Evolutionary conservation across 1,139 yeast genomes (phyloP).

Genomic region (Yamadazyma mexicana): DNA sequence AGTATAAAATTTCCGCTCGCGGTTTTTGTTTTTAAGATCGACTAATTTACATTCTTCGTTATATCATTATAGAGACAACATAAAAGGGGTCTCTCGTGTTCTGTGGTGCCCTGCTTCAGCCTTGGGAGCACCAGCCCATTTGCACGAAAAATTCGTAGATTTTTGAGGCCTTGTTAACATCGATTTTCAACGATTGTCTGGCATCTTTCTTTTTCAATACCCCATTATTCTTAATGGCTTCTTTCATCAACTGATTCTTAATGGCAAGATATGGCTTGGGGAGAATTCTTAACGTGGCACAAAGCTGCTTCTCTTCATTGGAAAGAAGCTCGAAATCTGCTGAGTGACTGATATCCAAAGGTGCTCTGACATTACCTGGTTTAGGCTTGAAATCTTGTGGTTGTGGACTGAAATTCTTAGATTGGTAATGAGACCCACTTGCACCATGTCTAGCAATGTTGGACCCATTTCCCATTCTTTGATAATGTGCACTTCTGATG

Average conservation of each 20-base stretch:
- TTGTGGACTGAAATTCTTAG: slow-evolving; percentile 33
- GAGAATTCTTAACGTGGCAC: slow-evolving; percentile 77
- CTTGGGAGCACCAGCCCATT: slow-evolving; percentile 78
- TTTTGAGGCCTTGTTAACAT: slow-evolving; percentile 80
- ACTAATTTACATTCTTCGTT: not conserved
- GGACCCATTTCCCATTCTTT: slow-evolving; percentile 55
- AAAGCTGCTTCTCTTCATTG: slow-evolving; percentile 81
- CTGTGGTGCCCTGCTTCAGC: no score
- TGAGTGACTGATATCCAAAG: slow-evolving; percentile 76
- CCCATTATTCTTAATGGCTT: slow-evolving; percentile 84
- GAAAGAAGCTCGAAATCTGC: slow-evolving; percentile 82
- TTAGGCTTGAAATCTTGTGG: slow-evolving; percentile 46
- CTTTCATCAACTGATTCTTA: slow-evolving; percentile 88
- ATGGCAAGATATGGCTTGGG: slow-evolving; percentile 95
- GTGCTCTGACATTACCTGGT: slow-evolving; percentile 42
- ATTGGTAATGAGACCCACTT: slow-evolving; percentile 12
- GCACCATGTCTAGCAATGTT: slow-evolving; percentile 29
- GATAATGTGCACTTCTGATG: slow-evolving; percentile 57
- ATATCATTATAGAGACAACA: slow-evolving; percentile 2
- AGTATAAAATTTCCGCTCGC: not conserved
- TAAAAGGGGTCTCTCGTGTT: no score
- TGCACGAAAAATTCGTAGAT: slow-evolving; percentile 90
- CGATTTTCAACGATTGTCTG: slow-evolving; percentile 78
- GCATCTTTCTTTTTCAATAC: slow-evolving; percentile 79
- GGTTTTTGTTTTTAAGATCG: not conserved